Percentiles rank a stretch among this genome's conserved stretches.
Evolutionary conservation across 1,284 basidiomycete species (phyloP).

Genomic region (Moniliophthora roreri): DNA sequence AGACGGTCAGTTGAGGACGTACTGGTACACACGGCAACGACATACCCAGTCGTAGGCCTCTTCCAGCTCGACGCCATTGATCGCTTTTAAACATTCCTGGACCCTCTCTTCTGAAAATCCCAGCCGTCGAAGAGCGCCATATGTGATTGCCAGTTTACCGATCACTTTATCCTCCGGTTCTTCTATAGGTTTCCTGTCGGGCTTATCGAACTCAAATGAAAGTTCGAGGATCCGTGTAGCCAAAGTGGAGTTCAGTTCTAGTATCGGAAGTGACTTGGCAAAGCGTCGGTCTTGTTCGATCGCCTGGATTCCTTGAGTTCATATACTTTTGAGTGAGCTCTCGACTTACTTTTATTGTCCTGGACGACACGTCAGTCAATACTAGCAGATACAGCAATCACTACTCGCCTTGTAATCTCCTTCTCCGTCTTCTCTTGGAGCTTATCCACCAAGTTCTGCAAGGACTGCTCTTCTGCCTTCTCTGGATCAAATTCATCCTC

Average conservation of each 20-base stretch:
- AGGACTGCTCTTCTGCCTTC: slow-evolving; percentile 50
- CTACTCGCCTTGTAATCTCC: slow-evolving; percentile 75
- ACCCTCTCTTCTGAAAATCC: slow-evolving; percentile 77
- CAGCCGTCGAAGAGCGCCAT: slow-evolving; percentile 81
- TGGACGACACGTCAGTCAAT: slow-evolving; percentile 16
- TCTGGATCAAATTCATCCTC: slow-evolving; percentile 35
- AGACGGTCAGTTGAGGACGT: slow-evolving; percentile 12
- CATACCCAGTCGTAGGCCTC: slow-evolving; percentile 93
- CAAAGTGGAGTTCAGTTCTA: slow-evolving; percentile 65
- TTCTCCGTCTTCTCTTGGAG: slow-evolving; percentile 89
- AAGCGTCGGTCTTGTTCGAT: slow-evolving; percentile 85
- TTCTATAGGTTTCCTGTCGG: slow-evolving; percentile 41
- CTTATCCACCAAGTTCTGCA: slow-evolving; percentile 76
- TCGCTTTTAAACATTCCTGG: slow-evolving; percentile 64
- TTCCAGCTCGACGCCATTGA: slow-evolving; percentile 76
- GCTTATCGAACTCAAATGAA: slow-evolving; percentile 34
- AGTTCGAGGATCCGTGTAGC: slow-evolving; percentile 63
- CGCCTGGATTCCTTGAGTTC: slow-evolving; percentile 41
- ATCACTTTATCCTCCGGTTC: slow-evolving; percentile 73
- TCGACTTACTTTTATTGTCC: slow-evolving; percentile 43
- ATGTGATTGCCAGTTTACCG: slow-evolving; percentile 74
- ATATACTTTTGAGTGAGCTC: slow-evolving; percentile 1
- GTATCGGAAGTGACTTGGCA: slow-evolving; percentile 61
- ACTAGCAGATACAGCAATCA: slow-evolving; percentile 20
- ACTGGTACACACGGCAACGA: slow-evolving; percentile 1